Percentiles rank a stretch among this genome's conserved stretches.
Evolutionary conservation across 257 asterid genomes (phyloP).

Genomic region (Solanum bulbocastanum): DNA sequence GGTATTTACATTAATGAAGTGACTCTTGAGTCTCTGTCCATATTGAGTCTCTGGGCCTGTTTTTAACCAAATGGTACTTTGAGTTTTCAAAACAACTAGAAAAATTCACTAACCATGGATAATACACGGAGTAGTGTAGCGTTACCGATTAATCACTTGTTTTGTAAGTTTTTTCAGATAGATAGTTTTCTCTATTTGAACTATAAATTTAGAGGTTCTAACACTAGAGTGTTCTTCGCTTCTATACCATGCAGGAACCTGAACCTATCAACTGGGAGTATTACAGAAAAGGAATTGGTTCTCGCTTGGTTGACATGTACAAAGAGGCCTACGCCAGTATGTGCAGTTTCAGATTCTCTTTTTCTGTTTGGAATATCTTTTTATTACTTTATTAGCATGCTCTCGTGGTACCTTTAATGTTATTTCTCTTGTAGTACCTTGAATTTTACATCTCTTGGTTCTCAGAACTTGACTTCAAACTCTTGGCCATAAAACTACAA

Average conservation of each 20-base stretch:
- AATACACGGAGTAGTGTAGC: neutral
- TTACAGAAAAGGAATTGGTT: conserved; percentile 85
- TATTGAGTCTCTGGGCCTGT: neutral
- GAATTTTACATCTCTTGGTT: neutral
- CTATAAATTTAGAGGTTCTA: neutral
- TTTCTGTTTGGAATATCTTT: neutral
- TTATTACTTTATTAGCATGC: neutral
- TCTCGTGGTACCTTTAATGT: neutral
- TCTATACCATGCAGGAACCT: conserved; percentile 53
- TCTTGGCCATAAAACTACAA: neutral
- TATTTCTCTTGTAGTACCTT: neutral
- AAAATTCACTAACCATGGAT: neutral
- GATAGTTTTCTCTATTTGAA: neutral
- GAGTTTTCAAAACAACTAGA: neutral
- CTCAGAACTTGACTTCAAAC: neutral
- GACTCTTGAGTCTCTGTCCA: neutral
- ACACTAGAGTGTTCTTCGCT: neutral
- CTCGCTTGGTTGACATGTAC: conserved; percentile 91
- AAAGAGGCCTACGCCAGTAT: conserved; percentile 87
- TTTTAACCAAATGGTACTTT: neutral
- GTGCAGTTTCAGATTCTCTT: neutral
- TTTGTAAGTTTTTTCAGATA: neutral
- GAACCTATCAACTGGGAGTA: conserved; percentile 90
- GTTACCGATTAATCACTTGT: neutral
- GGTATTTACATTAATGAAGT: neutral